phyloP scores from a whole-genome alignment of 2,329 filamentous ascomycete species.

The Xylaria sp. region DNA sequence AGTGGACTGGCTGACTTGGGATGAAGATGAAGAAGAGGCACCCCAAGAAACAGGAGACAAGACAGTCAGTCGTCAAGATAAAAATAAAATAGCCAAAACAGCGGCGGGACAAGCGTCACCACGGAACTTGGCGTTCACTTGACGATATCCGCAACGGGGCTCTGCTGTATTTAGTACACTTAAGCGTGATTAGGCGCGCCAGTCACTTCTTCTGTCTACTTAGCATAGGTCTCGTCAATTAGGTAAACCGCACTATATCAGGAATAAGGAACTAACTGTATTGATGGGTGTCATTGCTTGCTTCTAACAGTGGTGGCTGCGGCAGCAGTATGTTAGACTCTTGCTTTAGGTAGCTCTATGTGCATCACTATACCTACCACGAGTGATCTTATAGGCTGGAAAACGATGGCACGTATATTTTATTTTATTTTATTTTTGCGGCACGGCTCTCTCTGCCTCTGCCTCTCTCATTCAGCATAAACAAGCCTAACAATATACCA shows the following conservation, averaged over 20 bases:
- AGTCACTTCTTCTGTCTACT: background rate
- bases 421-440: too few species aligned
- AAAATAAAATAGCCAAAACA: constrained; percentile 3
- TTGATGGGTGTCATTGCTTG: constrained; percentile 5
- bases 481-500: background rate
- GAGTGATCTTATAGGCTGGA: background rate
- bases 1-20: too few species aligned
- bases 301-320: background rate
- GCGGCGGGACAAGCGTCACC: constrained; percentile 8
- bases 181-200: background rate
- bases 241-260: background rate
- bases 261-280: background rate
- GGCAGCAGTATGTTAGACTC: background rate
- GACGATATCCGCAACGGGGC: constrained; percentile 7
- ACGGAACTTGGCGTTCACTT: constrained; percentile 8
- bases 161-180: background rate
- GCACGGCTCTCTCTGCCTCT: too few species aligned
- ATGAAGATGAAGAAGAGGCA: too few species aligned
- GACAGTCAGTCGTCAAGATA: background rate
- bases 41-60: background rate
- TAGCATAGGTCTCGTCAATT: constrained; percentile 6
- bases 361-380: background rate
- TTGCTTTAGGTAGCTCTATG: background rate
- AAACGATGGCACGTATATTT: background rate
- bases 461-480: too few species aligned